Conservation (phyloP, 495 filamentous ascomycete genomes). For the Neurospora sp. region DNA sequence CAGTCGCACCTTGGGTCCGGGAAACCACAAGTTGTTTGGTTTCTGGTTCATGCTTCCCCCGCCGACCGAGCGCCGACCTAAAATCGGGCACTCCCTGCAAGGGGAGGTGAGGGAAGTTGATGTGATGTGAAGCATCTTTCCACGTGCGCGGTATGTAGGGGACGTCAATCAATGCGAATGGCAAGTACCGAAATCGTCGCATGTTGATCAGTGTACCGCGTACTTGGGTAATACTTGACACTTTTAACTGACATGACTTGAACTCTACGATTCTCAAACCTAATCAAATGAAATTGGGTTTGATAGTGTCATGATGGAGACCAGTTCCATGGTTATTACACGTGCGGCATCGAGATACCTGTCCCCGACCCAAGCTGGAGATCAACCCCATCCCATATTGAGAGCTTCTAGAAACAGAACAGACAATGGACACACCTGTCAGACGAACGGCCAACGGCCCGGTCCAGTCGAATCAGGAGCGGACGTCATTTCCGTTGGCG, state of each 20-base stretch:
- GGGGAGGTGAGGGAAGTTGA: not conserved
- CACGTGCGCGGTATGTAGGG: not conserved
- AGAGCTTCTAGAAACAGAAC: not conserved
- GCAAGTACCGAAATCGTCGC: not conserved
- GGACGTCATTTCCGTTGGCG: not conserved
- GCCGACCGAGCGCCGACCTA: not conserved
- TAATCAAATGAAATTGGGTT: not conserved
- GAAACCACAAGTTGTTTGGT: not conserved
- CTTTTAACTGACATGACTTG: not conserved
- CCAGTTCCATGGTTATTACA: not conserved
- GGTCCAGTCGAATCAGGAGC: not conserved
- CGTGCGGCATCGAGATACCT: not conserved
- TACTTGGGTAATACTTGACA: not conserved
- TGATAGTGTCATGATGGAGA: not conserved
- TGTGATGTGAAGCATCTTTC: not conserved
- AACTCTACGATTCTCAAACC: not conserved
- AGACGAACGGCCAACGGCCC: not conserved
- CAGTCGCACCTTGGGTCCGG: not conserved
- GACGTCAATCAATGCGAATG: not conserved
- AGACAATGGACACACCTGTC: not conserved
- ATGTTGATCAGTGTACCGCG: not conserved
- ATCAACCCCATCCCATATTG: not conserved
- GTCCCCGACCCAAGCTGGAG: not conserved
- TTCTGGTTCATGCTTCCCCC: not conserved
- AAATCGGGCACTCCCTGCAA: not conserved